Conservation (phyloP, 257 asterid species). For the Verbascum thapsus region DNA sequence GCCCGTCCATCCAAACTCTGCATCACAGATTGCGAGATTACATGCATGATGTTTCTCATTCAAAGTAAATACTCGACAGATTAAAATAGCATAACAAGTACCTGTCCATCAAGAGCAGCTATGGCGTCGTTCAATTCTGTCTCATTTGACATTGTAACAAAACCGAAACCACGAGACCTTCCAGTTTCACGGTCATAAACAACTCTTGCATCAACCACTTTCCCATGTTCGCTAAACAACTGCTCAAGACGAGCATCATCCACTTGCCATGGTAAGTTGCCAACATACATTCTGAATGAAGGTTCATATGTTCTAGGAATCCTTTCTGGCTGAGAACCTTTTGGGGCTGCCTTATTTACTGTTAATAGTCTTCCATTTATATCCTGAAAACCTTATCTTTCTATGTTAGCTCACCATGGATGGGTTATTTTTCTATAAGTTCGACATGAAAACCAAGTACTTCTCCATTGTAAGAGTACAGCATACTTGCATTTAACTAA, state of each 20-base stretch:
- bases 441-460: too few relatives aligned
- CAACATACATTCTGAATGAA: conserved; percentile 69
- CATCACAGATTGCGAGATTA: conserved; percentile 26
- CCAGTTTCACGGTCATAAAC: conserved; percentile 65
- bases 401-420: background rate
- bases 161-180: conserved; percentile 86
- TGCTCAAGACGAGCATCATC: conserved; percentile 64
- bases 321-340: conserved; percentile 70
- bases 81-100: conserved; percentile 29
- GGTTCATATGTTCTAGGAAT: conserved; percentile 50
- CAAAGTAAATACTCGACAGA: background rate
- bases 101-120: conserved; percentile 90
- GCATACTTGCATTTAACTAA: too few relatives aligned
- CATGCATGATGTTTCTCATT: too few relatives aligned
- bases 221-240: conserved; percentile 79
- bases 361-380: conserved; percentile 67
- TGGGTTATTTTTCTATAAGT: too few relatives aligned
- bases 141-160: conserved; percentile 70
- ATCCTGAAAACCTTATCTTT: conserved; percentile 63
- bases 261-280: conserved; percentile 82
- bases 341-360: conserved; percentile 80
- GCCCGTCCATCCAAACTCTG: conserved; percentile 79
- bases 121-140: conserved; percentile 75
- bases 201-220: conserved; percentile 70
- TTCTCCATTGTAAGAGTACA: too few relatives aligned